These are phyloP conservation scores for Nakaseomyces bracarensis DNA, from an alignment of 1,139 yeast species.

Conservation along the genomic window DNA sequence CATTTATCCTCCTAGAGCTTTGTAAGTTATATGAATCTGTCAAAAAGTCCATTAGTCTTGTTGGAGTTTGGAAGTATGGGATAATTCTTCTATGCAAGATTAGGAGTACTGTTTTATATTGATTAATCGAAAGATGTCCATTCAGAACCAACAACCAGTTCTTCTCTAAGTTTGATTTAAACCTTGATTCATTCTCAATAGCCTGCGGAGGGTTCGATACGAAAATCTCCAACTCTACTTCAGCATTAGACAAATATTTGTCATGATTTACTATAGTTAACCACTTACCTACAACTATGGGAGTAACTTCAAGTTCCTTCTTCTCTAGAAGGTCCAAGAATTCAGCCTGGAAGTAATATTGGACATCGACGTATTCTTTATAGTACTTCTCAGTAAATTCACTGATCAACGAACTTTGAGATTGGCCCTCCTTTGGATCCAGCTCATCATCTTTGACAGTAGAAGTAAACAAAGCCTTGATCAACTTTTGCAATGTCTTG, in stretches of 20 bases:
- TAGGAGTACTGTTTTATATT: slow-evolving; percentile 60
- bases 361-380: slow-evolving; percentile 53
- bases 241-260: slow-evolving; percentile 26
- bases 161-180: slow-evolving; percentile 61
- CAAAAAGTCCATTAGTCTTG: slow-evolving; percentile 81
- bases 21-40: slow-evolving; percentile 66
- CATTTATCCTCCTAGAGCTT: slow-evolving; percentile 36
- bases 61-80: slow-evolving; percentile 74
- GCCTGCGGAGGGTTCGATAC: slow-evolving; percentile 45
- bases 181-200: slow-evolving; percentile 48
- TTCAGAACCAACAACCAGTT: slow-evolving; percentile 53
- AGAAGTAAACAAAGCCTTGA: slow-evolving; percentile 40
- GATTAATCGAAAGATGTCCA: slow-evolving; percentile 39
- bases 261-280: slow-evolving; percentile 35
- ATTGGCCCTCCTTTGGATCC: slow-evolving; percentile 40
- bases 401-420: slow-evolving; percentile 45
- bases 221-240: slow-evolving; percentile 33
- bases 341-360: slow-evolving; percentile 52
- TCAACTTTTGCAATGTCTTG: slow-evolving; percentile 42
- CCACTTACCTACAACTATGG: slow-evolving; percentile 29
- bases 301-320: slow-evolving; percentile 11
- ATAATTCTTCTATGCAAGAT: slow-evolving; percentile 77
- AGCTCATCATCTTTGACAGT: slow-evolving; percentile 34
- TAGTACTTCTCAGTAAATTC: slow-evolving; percentile 56
- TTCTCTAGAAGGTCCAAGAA: slow-evolving; percentile 23